These are phyloP conservation scores for Leccinellum albellum DNA, from an alignment of 768 basidiomycete species.

Conservation along the genomic window DNA sequence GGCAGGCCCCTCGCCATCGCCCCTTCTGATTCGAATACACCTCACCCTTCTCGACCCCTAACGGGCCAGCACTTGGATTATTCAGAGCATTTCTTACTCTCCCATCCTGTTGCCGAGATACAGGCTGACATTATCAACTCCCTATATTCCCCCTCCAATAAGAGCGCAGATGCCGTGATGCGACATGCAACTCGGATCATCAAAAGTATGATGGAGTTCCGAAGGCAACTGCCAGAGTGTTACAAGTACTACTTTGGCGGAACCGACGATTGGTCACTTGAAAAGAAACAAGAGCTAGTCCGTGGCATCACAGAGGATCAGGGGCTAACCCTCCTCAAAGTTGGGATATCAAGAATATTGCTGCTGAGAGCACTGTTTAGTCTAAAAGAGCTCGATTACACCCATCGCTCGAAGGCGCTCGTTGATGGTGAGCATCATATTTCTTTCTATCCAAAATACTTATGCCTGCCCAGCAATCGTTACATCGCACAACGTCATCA, in stretches of 20 bases:
- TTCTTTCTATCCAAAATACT: constrained; percentile 1
- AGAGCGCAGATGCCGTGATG: constrained; percentile 66
- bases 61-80: constrained; percentile 41
- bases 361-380: constrained; percentile 77
- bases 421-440: constrained; percentile 58
- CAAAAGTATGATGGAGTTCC: constrained; percentile 69
- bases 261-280: constrained; percentile 68
- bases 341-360: constrained; percentile 77
- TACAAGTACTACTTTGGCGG: constrained; percentile 78
- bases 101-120: constrained; percentile 73
- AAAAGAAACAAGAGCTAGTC: constrained; percentile 62
- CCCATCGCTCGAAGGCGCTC: constrained; percentile 65
- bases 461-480: constrained; percentile 58
- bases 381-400: constrained; percentile 65
- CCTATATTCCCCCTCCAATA: constrained; percentile 72
- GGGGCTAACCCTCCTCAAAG: constrained; percentile 77
- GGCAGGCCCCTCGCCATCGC: constrained; percentile 82
- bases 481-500: constrained; percentile 83
- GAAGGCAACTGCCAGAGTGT: constrained; percentile 62
- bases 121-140: constrained; percentile 89
- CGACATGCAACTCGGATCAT: constrained; percentile 76
- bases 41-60: constrained; percentile 52
- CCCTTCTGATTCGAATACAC: constrained; percentile 80
- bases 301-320: constrained; percentile 75
- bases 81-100: constrained; percentile 77